Conservation (phyloP, 164 flowering plant genomes). For the Tinospora cordifolia region DNA sequence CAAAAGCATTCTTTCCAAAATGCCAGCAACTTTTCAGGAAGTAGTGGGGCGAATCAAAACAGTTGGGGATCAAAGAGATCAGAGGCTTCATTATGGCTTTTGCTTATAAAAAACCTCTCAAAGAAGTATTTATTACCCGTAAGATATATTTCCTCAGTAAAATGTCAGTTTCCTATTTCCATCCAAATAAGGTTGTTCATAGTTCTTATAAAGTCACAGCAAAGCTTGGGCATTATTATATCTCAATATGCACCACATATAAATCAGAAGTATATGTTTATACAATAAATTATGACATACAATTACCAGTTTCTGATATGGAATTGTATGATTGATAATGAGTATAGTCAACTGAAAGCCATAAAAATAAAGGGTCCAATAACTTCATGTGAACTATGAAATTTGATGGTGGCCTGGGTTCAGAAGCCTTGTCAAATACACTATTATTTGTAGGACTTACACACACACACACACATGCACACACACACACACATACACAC, state of each 20-base stretch:
- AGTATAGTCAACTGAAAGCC: too few species aligned
- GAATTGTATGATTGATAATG: too few species aligned
- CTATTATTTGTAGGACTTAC: background rate
- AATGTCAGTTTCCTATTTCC: background rate
- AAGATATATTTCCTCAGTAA: constrained; percentile 8
- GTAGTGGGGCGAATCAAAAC: constrained; percentile 36
- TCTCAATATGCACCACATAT: background rate
- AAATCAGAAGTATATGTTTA: too few species aligned
- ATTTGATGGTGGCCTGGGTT: background rate
- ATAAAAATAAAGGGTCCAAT: too few species aligned
- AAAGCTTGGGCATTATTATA: background rate
- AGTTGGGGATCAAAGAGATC: constrained; percentile 65
- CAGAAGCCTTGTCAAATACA: background rate
- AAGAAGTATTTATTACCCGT: constrained; percentile 84
- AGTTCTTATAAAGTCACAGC: background rate
- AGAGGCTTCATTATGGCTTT: constrained; percentile 72
- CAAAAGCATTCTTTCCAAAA: constrained; percentile 53
- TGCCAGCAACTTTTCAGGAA: constrained; percentile 36
- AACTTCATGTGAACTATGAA: background rate
- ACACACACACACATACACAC: too few species aligned
- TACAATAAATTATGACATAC: background rate
- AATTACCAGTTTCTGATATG: too few species aligned
- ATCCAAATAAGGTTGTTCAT: background rate
- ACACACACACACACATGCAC: too few species aligned
- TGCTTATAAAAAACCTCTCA: constrained; percentile 69